phyloP scores from a whole-genome alignment of 1,139 yeast genomes.

The Hyphopichia fennica region DNA sequence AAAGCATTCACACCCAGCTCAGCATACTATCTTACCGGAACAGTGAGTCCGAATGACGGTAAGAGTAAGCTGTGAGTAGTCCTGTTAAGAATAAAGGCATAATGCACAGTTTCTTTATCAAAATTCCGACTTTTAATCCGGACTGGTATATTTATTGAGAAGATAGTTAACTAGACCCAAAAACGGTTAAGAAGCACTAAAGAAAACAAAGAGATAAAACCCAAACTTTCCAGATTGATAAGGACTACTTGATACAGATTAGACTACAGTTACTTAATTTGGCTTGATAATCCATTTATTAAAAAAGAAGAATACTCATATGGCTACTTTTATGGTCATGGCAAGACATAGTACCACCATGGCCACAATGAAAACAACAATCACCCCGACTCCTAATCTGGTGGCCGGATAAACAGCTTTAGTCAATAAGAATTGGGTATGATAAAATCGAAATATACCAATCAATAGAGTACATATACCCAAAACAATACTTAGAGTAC shows the following conservation, averaged over 20 bases:
- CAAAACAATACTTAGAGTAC: constrained; percentile 31
- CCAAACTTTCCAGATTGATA: too few species aligned
- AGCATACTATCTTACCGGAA: too few species aligned
- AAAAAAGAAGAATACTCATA: background rate
- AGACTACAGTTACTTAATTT: too few species aligned
- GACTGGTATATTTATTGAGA: background rate
- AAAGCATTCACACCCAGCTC: too few species aligned
- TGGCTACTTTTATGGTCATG: constrained; percentile 3
- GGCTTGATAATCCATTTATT: too few species aligned
- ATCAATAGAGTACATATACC: constrained; percentile 36
- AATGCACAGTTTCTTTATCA: too few species aligned
- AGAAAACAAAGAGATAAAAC: too few species aligned
- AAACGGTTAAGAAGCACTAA: background rate
- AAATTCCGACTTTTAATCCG: too few species aligned
- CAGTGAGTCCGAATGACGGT: too few species aligned
- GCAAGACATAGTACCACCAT: constrained; percentile 3
- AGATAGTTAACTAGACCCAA: background rate
- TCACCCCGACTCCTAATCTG: constrained; percentile 11
- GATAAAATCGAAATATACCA: constrained; percentile 37
- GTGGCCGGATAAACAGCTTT: constrained; percentile 34
- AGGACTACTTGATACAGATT: too few species aligned
- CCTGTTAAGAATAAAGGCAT: too few species aligned
- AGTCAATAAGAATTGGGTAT: constrained; percentile 30
- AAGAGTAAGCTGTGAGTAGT: too few species aligned
- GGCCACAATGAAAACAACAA: constrained; percentile 3